A percentile compares a stretch with the other conserved stretches of the same genome.
Evolutionary conservation across 257 asterid species (phyloP).

Genomic region (Oldenlandia corymbosa): DNA sequence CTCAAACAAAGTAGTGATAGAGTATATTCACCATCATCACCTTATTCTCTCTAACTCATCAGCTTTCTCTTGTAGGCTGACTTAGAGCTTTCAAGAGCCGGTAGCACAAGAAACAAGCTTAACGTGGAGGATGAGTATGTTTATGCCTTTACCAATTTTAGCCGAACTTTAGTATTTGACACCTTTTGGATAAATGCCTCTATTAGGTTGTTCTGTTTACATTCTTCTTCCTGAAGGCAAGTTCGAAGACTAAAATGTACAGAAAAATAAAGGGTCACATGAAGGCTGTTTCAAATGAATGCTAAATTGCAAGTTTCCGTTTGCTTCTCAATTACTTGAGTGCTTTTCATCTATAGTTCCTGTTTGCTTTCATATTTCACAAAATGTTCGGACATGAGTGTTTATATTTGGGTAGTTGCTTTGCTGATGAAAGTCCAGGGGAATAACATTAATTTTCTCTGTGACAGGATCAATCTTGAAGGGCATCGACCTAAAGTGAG

Average conservation of each 20-base stretch:
- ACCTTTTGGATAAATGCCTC: not conserved
- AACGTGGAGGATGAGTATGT: slow-evolving; percentile 74
- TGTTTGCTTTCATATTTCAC: not conserved
- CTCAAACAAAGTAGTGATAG: slow-evolving; percentile 3
- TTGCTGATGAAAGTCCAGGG: not conserved
- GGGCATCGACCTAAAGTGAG: slow-evolving; percentile 94
- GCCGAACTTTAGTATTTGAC: not conserved
- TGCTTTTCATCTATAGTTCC: not conserved
- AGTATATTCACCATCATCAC: slow-evolving; percentile 1
- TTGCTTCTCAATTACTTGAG: not conserved
- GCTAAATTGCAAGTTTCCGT: not conserved
- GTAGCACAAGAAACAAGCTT: slow-evolving; percentile 62
- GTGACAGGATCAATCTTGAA: slow-evolving; percentile 79
- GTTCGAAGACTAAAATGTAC: not conserved
- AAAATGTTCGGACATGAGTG: not conserved
- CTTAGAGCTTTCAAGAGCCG: slow-evolving; percentile 67
- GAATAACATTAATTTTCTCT: slow-evolving; percentile 12
- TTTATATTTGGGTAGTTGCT: not conserved
- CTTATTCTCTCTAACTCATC: slow-evolving; percentile 17
- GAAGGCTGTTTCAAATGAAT: not conserved
- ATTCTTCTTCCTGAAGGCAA: not conserved
- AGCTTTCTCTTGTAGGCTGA: slow-evolving; percentile 53
- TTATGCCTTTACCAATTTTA: slow-evolving; percentile 17
- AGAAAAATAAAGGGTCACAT: not conserved
- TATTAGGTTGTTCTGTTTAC: not conserved